Evolutionary conservation across 2,329 filamentous ascomycete genomes (phyloP).

Genomic region (Exophiala sp.): DNA sequence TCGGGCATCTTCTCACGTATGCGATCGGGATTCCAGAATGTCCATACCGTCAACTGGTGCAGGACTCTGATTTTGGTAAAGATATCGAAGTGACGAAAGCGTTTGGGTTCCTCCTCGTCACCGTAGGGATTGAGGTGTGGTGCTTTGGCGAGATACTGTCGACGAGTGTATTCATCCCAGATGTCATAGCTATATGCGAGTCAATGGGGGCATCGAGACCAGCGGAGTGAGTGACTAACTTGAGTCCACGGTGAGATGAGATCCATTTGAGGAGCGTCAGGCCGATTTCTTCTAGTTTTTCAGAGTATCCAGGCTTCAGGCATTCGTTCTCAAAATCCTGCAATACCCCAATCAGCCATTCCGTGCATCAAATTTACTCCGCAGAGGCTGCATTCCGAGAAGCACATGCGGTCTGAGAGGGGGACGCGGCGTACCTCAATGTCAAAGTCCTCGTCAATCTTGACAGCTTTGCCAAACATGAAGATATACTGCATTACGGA

Average conservation of each 20-base stretch:
- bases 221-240: constrained; percentile 52
- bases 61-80: constrained; percentile 73
- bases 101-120: constrained; percentile 62
- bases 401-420: neutral
- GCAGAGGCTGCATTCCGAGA: constrained; percentile 1
- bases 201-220: constrained; percentile 24
- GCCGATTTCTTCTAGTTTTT: constrained; percentile 71
- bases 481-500: constrained; percentile 90
- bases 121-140: constrained; percentile 80
- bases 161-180: constrained; percentile 87
- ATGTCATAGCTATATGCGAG: constrained; percentile 61
- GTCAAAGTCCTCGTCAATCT: constrained; percentile 81
- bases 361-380: constrained; percentile 21
- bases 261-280: constrained; percentile 85
- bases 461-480: constrained; percentile 81
- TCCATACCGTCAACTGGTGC: constrained; percentile 84
- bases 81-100: constrained; percentile 75
- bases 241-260: constrained; percentile 86
- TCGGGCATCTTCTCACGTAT: constrained; percentile 82
- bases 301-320: constrained; percentile 66
- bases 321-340: constrained; percentile 88
- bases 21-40: constrained; percentile 77
- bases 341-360: constrained; percentile 21
- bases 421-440: constrained; percentile 64
- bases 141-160: constrained; percentile 79